phyloP scores from a whole-genome alignment of 1,284 basidiomycete species.

The Austroboletus rostrupii region DNA sequence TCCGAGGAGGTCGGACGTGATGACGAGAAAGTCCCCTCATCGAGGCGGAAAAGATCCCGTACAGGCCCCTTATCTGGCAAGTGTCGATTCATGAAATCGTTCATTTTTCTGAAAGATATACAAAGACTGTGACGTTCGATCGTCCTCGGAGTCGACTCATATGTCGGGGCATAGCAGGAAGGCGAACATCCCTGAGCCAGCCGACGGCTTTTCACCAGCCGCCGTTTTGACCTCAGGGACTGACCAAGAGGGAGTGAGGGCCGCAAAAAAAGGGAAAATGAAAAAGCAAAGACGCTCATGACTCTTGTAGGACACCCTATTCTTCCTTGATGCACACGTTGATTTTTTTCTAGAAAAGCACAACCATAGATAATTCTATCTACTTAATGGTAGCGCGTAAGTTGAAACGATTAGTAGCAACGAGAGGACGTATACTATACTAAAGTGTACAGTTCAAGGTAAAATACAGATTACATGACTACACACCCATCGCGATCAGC shows the following conservation, averaged over 20 bases:
- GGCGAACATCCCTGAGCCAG: slow-evolving; percentile 7
- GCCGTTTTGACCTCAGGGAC: too few species aligned
- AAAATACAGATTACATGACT: slow-evolving; percentile 39
- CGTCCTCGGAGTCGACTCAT: slow-evolving; percentile 1
- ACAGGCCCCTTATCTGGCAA: slow-evolving; percentile 66
- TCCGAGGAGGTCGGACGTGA: slow-evolving; percentile 14
- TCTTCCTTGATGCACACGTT: slow-evolving; percentile 8
- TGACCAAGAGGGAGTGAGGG: slow-evolving; percentile 8
- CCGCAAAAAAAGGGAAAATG: slow-evolving; percentile 23
- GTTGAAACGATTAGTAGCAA: slow-evolving; percentile 8
- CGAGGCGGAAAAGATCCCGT: slow-evolving; percentile 48
- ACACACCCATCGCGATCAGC: slow-evolving; percentile 41
- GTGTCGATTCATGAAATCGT: slow-evolving; percentile 10
- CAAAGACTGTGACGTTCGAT: background rate
- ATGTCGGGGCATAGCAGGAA: slow-evolving; percentile 7
- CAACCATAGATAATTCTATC: slow-evolving; percentile 12
- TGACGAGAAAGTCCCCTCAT: slow-evolving; percentile 18
- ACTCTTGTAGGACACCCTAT: slow-evolving; percentile 13
- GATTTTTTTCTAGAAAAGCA: slow-evolving; percentile 16
- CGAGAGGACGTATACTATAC: slow-evolving; percentile 3
- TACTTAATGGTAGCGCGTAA: slow-evolving; percentile 12
- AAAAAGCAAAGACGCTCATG: slow-evolving; percentile 12
- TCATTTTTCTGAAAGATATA: background rate
- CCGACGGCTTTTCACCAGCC: too few species aligned
- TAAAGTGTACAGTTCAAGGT: slow-evolving; percentile 22